Percentiles rank a stretch among this genome's conserved stretches.
phyloP scores from a whole-genome alignment of 805 yeast species.

The Saturnispora diversa region DNA sequence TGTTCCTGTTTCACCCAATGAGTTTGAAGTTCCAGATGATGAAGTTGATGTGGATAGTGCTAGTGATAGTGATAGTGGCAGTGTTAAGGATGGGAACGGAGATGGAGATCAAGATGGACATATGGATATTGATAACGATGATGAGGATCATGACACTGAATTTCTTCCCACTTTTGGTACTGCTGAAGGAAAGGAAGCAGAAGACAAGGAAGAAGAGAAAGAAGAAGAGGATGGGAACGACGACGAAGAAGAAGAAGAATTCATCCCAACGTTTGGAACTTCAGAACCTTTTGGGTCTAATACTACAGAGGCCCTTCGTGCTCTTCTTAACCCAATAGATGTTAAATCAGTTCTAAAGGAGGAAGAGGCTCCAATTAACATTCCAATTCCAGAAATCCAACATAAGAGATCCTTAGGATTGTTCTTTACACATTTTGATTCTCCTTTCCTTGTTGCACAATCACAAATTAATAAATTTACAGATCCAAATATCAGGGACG shows the following conservation, averaged over 20 bases:
- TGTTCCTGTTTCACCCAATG: too few relatives aligned
- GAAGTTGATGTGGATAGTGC: too few relatives aligned
- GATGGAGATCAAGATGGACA: slow-evolving; percentile 11
- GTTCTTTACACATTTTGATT: slow-evolving; percentile 75
- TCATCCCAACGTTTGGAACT: slow-evolving; percentile 41
- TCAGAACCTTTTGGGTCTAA: slow-evolving; percentile 24
- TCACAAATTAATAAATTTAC: slow-evolving; percentile 61
- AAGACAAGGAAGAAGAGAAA: slow-evolving; percentile 6
- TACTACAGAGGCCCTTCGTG: slow-evolving; percentile 56
- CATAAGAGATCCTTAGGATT: slow-evolving; percentile 39
- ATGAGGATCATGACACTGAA: slow-evolving; percentile 33
- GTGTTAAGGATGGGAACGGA: slow-evolving; percentile 19
- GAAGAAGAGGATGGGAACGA: slow-evolving; percentile 5
- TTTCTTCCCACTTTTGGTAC: slow-evolving; percentile 51
- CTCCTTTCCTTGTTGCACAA: slow-evolving; percentile 84
- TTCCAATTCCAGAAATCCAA: slow-evolving; percentile 27
- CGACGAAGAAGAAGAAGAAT: slow-evolving; percentile 3
- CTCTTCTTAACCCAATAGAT: slow-evolving; percentile 42
- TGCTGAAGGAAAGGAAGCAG: too few relatives aligned
- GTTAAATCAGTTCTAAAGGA: slow-evolving; percentile 12
- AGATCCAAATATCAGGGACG: slow-evolving; percentile 25
- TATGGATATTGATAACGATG: slow-evolving; percentile 11
- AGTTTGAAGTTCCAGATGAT: too few relatives aligned
- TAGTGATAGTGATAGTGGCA: too few relatives aligned
- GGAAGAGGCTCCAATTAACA: slow-evolving; percentile 13